Base-by-base conservation (phyloP, 768 basidiomycete species). In the Dentipellis sp. region DNA sequence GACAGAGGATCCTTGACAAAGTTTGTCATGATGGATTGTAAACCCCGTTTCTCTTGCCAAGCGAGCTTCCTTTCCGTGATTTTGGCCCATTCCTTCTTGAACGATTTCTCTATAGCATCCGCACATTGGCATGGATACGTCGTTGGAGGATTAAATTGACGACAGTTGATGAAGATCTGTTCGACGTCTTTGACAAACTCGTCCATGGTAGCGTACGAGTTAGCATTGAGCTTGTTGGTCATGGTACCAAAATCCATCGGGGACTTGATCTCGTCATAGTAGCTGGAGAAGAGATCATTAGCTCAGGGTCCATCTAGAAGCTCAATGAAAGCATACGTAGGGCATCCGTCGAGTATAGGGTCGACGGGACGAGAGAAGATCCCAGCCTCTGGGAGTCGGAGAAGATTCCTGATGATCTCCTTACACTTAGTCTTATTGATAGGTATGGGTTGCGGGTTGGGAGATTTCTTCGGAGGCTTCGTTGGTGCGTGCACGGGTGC, bases 161-260 rank as follows among this genome's bases (percentile, higher is more conserved):
- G 84, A 68, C 94, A 97, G 65, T 99, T 99, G 66, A 69, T 75
- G 66, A 97, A 86, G 49, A 97, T 80, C 4, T 94, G 80, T 53
- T 89, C 83, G 52, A 90, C 73, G 63, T 97, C 94, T 59, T 77
- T 77, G 55, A 77, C 82, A 58, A 98, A 86, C 0, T 84, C 82
- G 52, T 88, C 91, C 86, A 94, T 91, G 2, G 80, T 85, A 11
- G 72, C 61, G 67, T 98, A 99, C 63, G 79, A 74, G 50, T 77
- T 80, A 52, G 79, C 72, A 39, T 77, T 75, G 58, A 97, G 72
- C 65, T 89, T 91, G 39, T 75, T 72, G 12, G 68, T 68, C 62
- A 97, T 88, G 2, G 94, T 95, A 9, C 81, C 82, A 53, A 97
- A 84, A 70, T 97, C 94, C 95, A 97, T 97, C 6, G 95, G 95